phyloP scores from a whole-genome alignment of 2,329 filamentous ascomycete species.

The Ceratocystis colombiana region DNA sequence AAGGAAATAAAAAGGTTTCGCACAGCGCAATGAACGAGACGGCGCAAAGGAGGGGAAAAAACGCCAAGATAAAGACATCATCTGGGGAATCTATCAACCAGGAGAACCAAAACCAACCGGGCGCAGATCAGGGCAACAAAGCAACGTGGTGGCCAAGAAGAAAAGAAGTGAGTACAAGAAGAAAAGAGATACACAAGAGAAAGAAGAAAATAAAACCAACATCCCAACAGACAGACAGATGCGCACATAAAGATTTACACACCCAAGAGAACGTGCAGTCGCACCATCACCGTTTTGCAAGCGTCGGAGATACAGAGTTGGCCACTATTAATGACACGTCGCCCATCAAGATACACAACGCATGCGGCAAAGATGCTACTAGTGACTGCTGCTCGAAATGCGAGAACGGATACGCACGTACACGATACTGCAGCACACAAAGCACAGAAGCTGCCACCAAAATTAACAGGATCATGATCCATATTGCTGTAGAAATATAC shows the following conservation, averaged over 20 bases:
- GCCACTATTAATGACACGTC: constrained; percentile 24
- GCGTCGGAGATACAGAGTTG: constrained; percentile 26
- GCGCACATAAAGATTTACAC: no score
- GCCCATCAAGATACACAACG: constrained; percentile 24
- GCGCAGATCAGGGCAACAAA: constrained; percentile 1
- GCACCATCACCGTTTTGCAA: constrained; percentile 22
- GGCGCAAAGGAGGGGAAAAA: constrained; percentile 6
- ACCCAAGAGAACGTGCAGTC: not conserved
- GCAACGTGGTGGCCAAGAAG: constrained; percentile 25
- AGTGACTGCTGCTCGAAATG: constrained; percentile 21
- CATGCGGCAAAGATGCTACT: constrained; percentile 15
- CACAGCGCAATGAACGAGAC: not conserved
- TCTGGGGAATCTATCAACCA: constrained; percentile 19
- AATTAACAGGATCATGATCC: not conserved
- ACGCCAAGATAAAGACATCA: constrained; percentile 19
- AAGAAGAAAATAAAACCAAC: constrained; percentile 9
- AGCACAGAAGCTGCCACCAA: constrained; percentile 11
- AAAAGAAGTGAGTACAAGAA: constrained; percentile 25
- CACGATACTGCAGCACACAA: constrained; percentile 18
- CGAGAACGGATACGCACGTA: constrained; percentile 23
- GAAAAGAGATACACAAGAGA: constrained; percentile 19
- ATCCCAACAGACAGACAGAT: no score
- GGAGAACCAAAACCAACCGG: constrained; percentile 9
- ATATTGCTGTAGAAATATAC: not conserved
- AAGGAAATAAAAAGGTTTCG: not conserved